These are phyloP conservation scores for Vachellia pachyceras DNA, from an alignment of 306 rosid species.

Conservation along the genomic window DNA sequence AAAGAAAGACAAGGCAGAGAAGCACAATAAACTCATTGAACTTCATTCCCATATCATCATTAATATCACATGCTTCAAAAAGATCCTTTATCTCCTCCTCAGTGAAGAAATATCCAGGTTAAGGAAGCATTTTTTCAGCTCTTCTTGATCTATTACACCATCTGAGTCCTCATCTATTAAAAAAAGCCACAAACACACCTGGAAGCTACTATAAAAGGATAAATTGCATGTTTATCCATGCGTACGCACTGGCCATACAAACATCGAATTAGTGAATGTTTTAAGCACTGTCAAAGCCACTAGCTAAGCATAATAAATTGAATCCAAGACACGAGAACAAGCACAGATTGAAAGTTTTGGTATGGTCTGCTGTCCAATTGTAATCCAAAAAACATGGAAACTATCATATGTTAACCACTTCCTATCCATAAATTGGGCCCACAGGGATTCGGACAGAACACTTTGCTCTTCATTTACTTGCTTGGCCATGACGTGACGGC, in stretches of 20 bases:
- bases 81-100: constrained; percentile 84
- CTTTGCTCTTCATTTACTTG: constrained; percentile 6
- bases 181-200: constrained; percentile 35
- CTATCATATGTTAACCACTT: constrained; percentile 5
- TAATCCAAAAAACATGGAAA: background rate
- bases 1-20: constrained; percentile 84
- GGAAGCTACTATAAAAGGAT: constrained; percentile 13
- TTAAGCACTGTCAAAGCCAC: constrained; percentile 24
- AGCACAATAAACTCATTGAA: constrained; percentile 92
- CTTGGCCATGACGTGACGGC: constrained; percentile 27
- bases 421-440: constrained; percentile 18
- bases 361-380: background rate
- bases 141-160: constrained; percentile 76
- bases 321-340: constrained; percentile 20
- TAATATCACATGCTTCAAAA: constrained; percentile 85
- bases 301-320: constrained; percentile 9
- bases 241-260: constrained; percentile 9
- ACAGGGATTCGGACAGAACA: background rate
- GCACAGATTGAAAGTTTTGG: background rate
- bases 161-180: constrained; percentile 86
- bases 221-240: constrained; percentile 11
- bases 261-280: background rate
- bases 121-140: constrained; percentile 73
- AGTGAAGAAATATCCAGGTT: constrained; percentile 68
- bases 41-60: constrained; percentile 75